phyloP scores from a whole-genome alignment of 2,329 filamentous ascomycete species.

The Ophiosphaerella narmari region DNA sequence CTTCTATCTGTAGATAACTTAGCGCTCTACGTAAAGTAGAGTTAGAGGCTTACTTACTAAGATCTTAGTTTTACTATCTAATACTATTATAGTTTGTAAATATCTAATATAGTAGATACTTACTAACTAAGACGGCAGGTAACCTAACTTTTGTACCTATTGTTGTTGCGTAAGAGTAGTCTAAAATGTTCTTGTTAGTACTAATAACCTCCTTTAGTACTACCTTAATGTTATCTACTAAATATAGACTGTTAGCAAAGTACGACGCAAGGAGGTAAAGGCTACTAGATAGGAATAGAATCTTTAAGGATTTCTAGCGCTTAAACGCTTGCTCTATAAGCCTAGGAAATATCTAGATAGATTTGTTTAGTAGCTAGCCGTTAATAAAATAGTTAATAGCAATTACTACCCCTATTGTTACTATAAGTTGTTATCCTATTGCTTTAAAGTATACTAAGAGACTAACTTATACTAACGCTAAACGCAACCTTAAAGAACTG shows the following conservation, averaged over 20 bases:
- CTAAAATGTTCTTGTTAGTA: conserved; percentile 10
- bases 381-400: no score
- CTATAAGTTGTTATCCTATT: no score
- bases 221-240: conserved; percentile 8
- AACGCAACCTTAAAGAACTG: no score
- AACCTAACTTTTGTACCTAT: conserved; percentile 13
- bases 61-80: conserved; percentile 4
- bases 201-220: conserved; percentile 11
- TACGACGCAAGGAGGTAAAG: no score
- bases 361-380: no score
- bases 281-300: no score
- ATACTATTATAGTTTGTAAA: conserved; percentile 25
- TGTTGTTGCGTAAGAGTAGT: conserved; percentile 11
- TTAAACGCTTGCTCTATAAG: no score
- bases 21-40: no score
- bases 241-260: neutral
- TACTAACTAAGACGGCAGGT: conserved; percentile 11
- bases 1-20: no score
- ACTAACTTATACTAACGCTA: no score
- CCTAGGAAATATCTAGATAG: neutral
- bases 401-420: no score
- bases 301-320: no score
- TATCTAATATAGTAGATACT: conserved; percentile 10
- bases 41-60: conserved; percentile 5
- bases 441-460: neutral